These are phyloP conservation scores for Grifola frondosa DNA, from an alignment of 1,284 basidiomycete genomes.

Conservation along the genomic window DNA sequence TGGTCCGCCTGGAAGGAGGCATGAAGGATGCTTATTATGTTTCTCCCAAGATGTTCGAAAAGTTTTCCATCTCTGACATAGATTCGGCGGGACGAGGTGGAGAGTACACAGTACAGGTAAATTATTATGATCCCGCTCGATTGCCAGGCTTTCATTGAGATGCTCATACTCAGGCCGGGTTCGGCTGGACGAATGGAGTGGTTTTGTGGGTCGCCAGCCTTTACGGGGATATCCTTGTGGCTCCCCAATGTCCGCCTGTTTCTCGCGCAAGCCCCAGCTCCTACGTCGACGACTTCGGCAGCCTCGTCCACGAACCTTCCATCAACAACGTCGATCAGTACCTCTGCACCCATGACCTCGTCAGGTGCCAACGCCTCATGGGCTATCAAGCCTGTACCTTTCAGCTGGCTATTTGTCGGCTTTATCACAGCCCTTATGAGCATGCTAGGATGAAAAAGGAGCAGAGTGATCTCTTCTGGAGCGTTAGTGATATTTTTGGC, in stretches of 20 bases:
- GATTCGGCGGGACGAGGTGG: constrained; percentile 85
- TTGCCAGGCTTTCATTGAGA: constrained; percentile 1
- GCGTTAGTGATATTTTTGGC: no score
- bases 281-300: constrained; percentile 5
- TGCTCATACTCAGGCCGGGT: constrained; percentile 52
- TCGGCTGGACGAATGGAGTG: constrained; percentile 93
- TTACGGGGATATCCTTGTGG: constrained; percentile 64
- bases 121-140: constrained; percentile 13
- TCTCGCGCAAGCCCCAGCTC: constrained; percentile 24
- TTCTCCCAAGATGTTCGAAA: constrained; percentile 80
- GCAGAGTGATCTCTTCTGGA: no score
- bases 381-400: no score
- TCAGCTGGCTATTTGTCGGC: no score
- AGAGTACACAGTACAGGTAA: constrained; percentile 78
- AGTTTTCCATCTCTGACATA: constrained; percentile 75
- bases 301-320: constrained; percentile 4
- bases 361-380: no score
- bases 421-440: no score
- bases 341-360: no score
- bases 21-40: background rate
- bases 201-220: constrained; percentile 72
- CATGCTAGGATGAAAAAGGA: no score
- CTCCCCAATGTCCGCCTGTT: constrained; percentile 65
- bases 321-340: background rate
- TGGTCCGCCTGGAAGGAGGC: constrained; percentile 5